Evolutionary conservation across 441 rosid genomes (phyloP), one percentile per base, ranked within the genome.

Genomic region (Pelargonium citronellum): DNA sequence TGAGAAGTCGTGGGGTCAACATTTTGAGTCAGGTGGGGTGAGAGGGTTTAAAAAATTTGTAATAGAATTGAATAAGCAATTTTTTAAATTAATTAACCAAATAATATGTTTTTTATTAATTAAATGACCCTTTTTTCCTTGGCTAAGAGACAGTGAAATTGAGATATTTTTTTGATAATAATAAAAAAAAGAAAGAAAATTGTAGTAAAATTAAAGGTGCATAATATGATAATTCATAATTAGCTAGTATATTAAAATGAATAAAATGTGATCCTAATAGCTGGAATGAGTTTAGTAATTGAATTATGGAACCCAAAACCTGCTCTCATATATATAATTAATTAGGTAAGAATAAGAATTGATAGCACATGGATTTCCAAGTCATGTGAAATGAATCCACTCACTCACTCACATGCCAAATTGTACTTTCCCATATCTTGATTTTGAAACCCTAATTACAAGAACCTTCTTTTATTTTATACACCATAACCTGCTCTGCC

Each of bases 241-340:
- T 58, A 58, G 30, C 3, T 17, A 19, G 30, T 58, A 19, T 58
- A 58, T 58, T 58, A 19, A 58, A 19, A 58, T 58, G 63, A 58
- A 15, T 58, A 19, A 58, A 19, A 58, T 58, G 63, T 58, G 63
- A 19, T 8, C 63, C 9, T 53, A 53, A 58, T 58, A 58, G 63
- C 63, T 58, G 63, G 63, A 58, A 58, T 58, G 63, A 58, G 63
- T 58, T 58, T 19, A 19, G 63, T 9, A 58, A 58, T 58, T 58
- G 63, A 17, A 58, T 58, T 58, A 58, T 58, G 30, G 63, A 58
- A 58, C 27, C 8, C 30, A 27, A 27, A 7, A 7, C 9, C 12
- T 44, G 4, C 0, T 44, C 12, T 44, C 9, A 44, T 44, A 6
- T 51, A n/a, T 13, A 13, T 19, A 1, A 16, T 55, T 55, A 17